Base-by-base conservation (phyloP, 2,329 filamentous ascomycete species). In the Colletotrichum liriopes region DNA sequence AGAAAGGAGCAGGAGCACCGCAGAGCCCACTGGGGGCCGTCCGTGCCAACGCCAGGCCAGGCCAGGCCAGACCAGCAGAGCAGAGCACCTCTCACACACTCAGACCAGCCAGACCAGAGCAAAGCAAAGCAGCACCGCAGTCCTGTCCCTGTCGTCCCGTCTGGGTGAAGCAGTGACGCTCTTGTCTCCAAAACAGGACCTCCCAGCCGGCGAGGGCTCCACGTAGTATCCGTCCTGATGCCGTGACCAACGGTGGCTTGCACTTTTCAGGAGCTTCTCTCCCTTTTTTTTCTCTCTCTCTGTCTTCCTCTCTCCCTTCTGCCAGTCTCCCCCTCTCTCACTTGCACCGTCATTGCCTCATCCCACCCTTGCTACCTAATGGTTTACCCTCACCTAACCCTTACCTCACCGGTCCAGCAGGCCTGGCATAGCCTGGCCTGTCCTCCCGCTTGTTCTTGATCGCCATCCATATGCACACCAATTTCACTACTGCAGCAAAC, bases 1-100 rank as follows among this genome's bases (percentile, higher is more conserved):
- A 72, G 69, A 69, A 72, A 72, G 70, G 70, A 72, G 23, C 47
- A 51, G 47, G 47, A 51, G 69, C 69, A 69, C 65, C 37, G 45
- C 35, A 65, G 65, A 69, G 70, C 23, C 70, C 65, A 72, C 70
- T 41, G 45, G 37, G 37, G 60, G 65, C 59, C 63, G 70, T 72
- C 70, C 70, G 70, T 70, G 70, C 70, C 65, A 65, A 72, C 54
- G 54, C 65, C 68, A 58, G 64, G 55, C 55, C 41, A 23, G 58
- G 16, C 60, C 45, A 51, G 29, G 26, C 18, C 41, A 41, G 41
- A 11, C 59, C 41, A 59, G 43, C 32, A 55, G 29, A 67, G 26
- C 47, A 59, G 20, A 41, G 43, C 39, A 54, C 29, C 29, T 32
- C 29, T 2, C 29, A 32, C 29, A 32, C 29, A 32, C 23, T 26